phyloP scores from a whole-genome alignment of 257 asterid genomes.

The Solanum sejunctum region DNA sequence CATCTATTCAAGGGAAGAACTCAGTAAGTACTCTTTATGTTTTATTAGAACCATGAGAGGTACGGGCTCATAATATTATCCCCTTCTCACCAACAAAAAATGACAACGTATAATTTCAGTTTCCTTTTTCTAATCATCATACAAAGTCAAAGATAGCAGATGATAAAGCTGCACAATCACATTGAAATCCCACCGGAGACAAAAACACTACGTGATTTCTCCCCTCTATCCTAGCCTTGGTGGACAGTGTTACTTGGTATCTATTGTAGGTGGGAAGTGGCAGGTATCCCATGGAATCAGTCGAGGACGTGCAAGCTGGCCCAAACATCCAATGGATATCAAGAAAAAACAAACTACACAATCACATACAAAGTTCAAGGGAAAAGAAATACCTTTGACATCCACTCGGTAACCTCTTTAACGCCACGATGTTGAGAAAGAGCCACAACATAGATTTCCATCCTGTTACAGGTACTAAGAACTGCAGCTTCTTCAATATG shows the following conservation, averaged over 20 bases:
- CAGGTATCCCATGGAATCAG: too few relatives aligned
- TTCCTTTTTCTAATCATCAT: neutral
- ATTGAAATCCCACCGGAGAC: too few relatives aligned
- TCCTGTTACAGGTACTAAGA: conserved; percentile 89
- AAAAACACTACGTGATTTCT: too few relatives aligned
- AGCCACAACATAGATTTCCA: conserved; percentile 89
- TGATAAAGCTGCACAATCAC: neutral
- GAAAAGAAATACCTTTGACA: conserved; percentile 60
- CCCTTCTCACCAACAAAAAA: neutral
- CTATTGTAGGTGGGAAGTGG: too few relatives aligned
- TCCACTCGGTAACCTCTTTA: conserved; percentile 96
- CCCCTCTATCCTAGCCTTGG: too few relatives aligned
- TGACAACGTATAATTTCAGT: neutral
- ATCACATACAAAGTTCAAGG: neutral
- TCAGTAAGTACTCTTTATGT: neutral
- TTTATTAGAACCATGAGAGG: neutral
- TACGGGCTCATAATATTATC: neutral
- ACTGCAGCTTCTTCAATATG: conserved; percentile 98
- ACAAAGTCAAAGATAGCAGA: neutral
- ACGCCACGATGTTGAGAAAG: conserved; percentile 92
- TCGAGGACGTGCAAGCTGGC: too few relatives aligned
- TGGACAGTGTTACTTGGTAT: too few relatives aligned
- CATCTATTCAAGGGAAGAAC: neutral
- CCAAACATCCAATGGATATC: too few relatives aligned
- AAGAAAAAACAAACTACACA: neutral